Evolutionary conservation across 352 stramenopile species (phyloP).

Genomic region (Thalassiosira livingstoniorum): DNA sequence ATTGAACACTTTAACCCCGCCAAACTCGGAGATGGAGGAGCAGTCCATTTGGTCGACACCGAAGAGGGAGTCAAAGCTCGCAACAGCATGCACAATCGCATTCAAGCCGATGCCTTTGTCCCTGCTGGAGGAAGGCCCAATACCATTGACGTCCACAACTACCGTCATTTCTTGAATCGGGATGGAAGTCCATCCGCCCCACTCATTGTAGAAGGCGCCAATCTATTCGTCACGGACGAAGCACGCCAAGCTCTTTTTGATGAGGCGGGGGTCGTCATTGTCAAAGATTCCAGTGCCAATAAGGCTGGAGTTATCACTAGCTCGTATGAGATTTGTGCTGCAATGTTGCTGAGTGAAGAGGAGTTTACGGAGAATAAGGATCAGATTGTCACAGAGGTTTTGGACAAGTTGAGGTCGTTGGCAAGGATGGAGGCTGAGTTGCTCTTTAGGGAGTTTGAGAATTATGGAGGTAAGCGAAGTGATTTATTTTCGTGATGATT

Average conservation of each 20-base stretch:
- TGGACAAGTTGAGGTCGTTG: conserved; percentile 93
- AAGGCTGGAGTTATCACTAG: conserved; percentile 89
- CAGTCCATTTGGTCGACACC: conserved; percentile 83
- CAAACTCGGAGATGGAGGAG: conserved; percentile 79
- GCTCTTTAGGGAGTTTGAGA: conserved; percentile 97
- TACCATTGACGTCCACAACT: conserved; percentile 96
- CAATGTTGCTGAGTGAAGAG: conserved; percentile 95
- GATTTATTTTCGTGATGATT: neutral
- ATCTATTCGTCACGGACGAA: conserved; percentile 96
- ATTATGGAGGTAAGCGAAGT: conserved; percentile 75
- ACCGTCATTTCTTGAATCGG: conserved; percentile 88
- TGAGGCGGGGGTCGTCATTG: conserved; percentile 94
- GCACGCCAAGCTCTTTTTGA: conserved; percentile 94
- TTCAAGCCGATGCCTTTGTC: conserved; percentile 96
- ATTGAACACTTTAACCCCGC: conserved; percentile 91
- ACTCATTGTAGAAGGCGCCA: conserved; percentile 97
- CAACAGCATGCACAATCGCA: conserved; percentile 97
- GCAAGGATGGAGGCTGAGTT: conserved; percentile 95
- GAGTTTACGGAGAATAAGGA: conserved; percentile 97
- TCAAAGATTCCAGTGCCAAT: conserved; percentile 96
- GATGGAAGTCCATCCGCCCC: conserved; percentile 89
- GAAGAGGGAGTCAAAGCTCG: conserved; percentile 95
- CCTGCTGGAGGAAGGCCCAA: conserved; percentile 94
- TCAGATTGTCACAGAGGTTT: conserved; percentile 93
- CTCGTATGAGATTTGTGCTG: conserved; percentile 90